Percentiles rank a stretch among this genome's conserved stretches.
Evolutionary conservation across 768 basidiomycete species (phyloP).

Genomic region (Pholiota conissans): DNA sequence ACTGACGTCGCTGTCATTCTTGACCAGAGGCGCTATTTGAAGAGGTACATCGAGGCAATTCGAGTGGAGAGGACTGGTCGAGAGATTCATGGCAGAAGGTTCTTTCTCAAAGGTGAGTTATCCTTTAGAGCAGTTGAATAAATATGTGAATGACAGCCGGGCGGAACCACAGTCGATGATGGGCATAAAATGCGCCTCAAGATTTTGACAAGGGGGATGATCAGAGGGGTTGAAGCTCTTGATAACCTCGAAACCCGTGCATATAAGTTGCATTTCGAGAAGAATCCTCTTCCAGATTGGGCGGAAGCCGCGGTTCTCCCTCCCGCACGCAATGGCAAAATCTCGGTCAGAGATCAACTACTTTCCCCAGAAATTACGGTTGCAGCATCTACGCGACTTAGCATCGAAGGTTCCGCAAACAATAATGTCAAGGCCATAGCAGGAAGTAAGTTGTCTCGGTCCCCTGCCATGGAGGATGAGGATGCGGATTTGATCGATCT

Average conservation of each 20-base stretch:
- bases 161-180: no score
- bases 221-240: not conserved
- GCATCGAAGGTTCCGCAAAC: not conserved
- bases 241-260: not conserved
- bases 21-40: slow-evolving; percentile 6
- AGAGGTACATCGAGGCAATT: slow-evolving; percentile 30
- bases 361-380: not conserved
- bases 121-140: no score
- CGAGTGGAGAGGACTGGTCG: slow-evolving; percentile 29
- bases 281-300: not conserved
- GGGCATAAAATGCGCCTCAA: not conserved
- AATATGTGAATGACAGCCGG: no score
- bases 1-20: not conserved
- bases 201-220: not conserved
- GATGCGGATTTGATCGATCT: not conserved
- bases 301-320: not conserved
- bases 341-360: not conserved
- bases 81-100: slow-evolving; percentile 29
- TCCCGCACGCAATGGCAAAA: no score
- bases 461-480: not conserved
- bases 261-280: not conserved
- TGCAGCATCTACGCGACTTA: not conserved
- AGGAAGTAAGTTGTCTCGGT: not conserved
- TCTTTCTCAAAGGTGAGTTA: slow-evolving; percentile 29
- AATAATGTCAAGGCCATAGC: not conserved